Conservation (phyloP, 176 grass and related monocot genomes). For the Bromus sterilis region DNA sequence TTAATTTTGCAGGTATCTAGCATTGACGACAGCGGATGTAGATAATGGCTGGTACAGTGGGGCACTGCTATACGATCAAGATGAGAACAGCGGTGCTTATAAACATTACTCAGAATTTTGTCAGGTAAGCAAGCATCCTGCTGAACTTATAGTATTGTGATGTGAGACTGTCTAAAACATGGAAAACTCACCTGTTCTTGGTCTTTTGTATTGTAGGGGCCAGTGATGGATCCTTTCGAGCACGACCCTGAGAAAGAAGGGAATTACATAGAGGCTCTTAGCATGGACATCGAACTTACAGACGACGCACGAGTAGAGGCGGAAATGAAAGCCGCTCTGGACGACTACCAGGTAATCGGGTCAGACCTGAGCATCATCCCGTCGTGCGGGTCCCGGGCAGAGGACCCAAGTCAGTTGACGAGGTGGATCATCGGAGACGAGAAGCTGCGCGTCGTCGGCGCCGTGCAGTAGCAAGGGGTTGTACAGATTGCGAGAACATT, state of each 20-base stretch:
- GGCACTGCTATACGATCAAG: conserved; percentile 65
- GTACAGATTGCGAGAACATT: background rate
- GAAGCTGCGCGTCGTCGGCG: conserved; percentile 21
- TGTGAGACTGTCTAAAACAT: background rate
- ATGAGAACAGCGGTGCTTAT: conserved; percentile 67
- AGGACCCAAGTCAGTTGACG: conserved; percentile 62
- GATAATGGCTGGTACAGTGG: conserved; percentile 81
- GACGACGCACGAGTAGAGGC: conserved; percentile 37
- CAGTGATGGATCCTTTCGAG: conserved; percentile 83
- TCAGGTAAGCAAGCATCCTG: conserved; percentile 28
- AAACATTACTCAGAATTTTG: conserved; percentile 83
- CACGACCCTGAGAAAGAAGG: conserved; percentile 57
- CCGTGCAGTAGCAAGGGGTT: background rate
- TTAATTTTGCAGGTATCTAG: conserved; percentile 60
- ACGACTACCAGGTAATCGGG: conserved; percentile 56
- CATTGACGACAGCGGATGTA: conserved; percentile 57
- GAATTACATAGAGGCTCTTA: conserved; percentile 53
- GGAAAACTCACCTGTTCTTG: background rate
- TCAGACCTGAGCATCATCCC: conserved; percentile 68
- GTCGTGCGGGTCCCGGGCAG: conserved; percentile 36
- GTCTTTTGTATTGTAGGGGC: conserved; percentile 36
- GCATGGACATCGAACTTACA: conserved; percentile 29
- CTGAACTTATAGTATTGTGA: background rate
- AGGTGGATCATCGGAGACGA: conserved; percentile 92
- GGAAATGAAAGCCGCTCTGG: conserved; percentile 52